Evolutionary conservation across 2,329 filamentous ascomycete genomes (phyloP).

Genomic region (Fusarium mundagurra): DNA sequence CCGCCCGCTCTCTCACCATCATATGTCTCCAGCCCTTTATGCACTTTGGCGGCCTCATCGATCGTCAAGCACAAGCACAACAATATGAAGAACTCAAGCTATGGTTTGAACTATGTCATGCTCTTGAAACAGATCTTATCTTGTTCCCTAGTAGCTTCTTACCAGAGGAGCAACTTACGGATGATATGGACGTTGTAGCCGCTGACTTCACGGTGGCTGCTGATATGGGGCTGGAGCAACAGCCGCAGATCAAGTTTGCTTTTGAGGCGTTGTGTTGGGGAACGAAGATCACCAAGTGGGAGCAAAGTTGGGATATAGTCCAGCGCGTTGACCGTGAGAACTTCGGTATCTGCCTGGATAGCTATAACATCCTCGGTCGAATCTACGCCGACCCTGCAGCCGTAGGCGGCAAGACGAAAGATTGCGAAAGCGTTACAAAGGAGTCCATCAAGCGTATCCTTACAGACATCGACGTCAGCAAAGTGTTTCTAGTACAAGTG

Average conservation of each 20-base stretch:
- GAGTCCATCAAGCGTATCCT: conserved; percentile 66
- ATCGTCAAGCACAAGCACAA: conserved; percentile 65
- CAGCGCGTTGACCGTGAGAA: conserved; percentile 72
- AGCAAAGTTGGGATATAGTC: conserved; percentile 75
- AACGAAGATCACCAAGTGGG: conserved; percentile 76
- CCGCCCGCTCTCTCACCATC: conserved; percentile 61
- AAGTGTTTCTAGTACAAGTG: conserved; percentile 80
- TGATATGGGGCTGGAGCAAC: conserved; percentile 69
- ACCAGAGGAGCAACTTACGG: conserved; percentile 54
- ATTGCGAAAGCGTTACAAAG: conserved; percentile 65
- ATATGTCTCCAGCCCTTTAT: conserved; percentile 80
- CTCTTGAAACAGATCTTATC: conserved; percentile 75
- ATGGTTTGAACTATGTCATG: conserved; percentile 74
- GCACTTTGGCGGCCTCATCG: conserved; percentile 78
- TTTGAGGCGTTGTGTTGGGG: conserved; percentile 81
- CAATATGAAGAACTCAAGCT: conserved; percentile 71
- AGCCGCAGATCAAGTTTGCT: conserved; percentile 71
- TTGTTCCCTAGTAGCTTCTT: conserved; percentile 80
- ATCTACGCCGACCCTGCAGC: conserved; percentile 75
- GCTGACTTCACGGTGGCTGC: conserved; percentile 72
- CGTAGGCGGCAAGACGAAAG: conserved; percentile 58
- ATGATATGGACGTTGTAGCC: conserved; percentile 65
- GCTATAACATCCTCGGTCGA: conserved; percentile 78
- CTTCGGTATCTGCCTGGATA: conserved; percentile 81
- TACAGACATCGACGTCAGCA: conserved; percentile 65